Percentiles rank a stretch among this genome's conserved stretches.
Conservation (phyloP, 1,284 basidiomycete species). For the Cutaneotrichosporon spelunceum region DNA sequence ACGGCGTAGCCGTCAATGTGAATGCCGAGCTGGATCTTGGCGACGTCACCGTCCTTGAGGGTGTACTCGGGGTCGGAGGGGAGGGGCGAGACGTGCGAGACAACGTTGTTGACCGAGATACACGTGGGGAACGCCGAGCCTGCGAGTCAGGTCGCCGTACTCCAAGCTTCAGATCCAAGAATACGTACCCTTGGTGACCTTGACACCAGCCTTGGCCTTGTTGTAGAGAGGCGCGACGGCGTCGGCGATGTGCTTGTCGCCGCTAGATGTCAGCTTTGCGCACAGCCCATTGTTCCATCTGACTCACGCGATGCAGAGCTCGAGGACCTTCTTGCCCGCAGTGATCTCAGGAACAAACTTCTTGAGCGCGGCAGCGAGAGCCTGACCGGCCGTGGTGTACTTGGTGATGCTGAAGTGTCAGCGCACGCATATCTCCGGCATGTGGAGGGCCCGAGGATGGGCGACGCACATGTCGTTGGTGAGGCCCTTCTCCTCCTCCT, state of each 20-base stretch:
- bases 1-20: constrained; percentile 79
- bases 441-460: not conserved
- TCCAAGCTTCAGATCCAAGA: not conserved
- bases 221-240: constrained; percentile 83
- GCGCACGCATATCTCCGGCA: not conserved
- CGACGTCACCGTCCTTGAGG: constrained; percentile 84
- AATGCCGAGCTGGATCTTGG: constrained; percentile 92
- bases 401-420: constrained; percentile 48
- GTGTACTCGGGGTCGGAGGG: constrained; percentile 63
- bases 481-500: constrained; percentile 49
- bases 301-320: constrained; percentile 72
- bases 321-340: constrained; percentile 78
- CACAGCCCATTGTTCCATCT: not conserved
- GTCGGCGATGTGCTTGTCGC: constrained; percentile 86
- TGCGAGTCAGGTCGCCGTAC: constrained; percentile 41
- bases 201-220: constrained; percentile 80
- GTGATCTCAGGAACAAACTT: constrained; percentile 71
- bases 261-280: constrained; percentile 46
- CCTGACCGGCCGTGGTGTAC: constrained; percentile 81
- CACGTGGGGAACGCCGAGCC: constrained; percentile 92
- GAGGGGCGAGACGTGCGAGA: constrained; percentile 60
- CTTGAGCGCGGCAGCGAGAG: constrained; percentile 80
- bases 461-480: constrained; percentile 47
- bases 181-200: constrained; percentile 72
- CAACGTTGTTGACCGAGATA: constrained; percentile 77